phyloP scores from a whole-genome alignment of 306 rosid genomes.

The Inga leiocalycina region DNA sequence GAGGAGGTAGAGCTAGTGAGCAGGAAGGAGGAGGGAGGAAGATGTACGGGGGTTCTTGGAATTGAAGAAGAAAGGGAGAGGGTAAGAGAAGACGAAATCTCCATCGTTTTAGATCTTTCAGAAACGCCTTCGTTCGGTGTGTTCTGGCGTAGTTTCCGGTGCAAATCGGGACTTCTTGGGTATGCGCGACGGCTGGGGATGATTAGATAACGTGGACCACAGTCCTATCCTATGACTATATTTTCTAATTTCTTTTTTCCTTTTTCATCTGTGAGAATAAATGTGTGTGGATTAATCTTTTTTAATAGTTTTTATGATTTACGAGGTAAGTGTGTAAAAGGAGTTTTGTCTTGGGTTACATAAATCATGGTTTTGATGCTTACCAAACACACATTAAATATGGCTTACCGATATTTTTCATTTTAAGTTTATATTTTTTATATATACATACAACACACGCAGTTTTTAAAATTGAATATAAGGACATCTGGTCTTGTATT shows the following conservation, averaged over 20 bases:
- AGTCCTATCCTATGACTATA: not conserved
- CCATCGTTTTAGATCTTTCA: constrained; percentile 37
- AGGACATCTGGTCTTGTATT: too few species aligned
- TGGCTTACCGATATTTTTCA: not conserved
- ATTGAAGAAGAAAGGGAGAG: constrained; percentile 48
- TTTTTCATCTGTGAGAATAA: not conserved
- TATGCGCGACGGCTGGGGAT: not conserved
- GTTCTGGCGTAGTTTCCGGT: not conserved
- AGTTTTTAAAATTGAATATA: too few species aligned
- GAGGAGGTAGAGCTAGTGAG: constrained; percentile 29
- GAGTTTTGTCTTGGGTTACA: too few species aligned
- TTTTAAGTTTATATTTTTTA: too few species aligned
- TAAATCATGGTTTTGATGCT: too few species aligned
- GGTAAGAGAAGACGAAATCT: constrained; percentile 50
- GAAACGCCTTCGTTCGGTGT: not conserved
- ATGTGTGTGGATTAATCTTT: too few species aligned
- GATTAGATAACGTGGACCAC: not conserved
- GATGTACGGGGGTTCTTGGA: constrained; percentile 36
- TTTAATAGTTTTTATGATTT: too few species aligned
- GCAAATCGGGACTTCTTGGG: not conserved
- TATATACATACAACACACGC: too few species aligned
- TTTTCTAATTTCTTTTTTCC: not conserved
- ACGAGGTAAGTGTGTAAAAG: too few species aligned
- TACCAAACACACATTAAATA: too few species aligned
- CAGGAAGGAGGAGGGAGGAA: constrained; percentile 50